phyloP scores from a whole-genome alignment of 805 yeast genomes.

The Lipomyces yamanashiensis region DNA sequence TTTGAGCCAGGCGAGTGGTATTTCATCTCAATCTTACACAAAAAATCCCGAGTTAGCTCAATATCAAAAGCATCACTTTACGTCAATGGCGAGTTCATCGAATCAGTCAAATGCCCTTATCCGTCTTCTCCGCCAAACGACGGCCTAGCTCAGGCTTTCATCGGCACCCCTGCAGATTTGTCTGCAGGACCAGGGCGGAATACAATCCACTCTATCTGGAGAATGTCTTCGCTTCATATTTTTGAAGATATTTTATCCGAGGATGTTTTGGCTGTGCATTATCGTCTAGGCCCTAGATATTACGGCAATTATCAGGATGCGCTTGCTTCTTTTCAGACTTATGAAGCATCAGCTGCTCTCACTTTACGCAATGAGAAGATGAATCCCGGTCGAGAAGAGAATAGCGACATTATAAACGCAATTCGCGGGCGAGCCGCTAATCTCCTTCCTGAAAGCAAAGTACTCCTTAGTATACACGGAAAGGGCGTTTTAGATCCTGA shows the following conservation, averaged over 20 bases:
- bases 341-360: constrained; percentile 39
- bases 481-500: constrained; percentile 27
- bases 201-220: constrained; percentile 28
- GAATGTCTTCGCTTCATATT: constrained; percentile 34
- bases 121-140: constrained; percentile 38
- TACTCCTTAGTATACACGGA: constrained; percentile 36
- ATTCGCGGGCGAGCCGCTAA: constrained; percentile 37
- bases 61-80: constrained; percentile 38
- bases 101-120: constrained; percentile 38
- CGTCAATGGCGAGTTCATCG: constrained; percentile 38
- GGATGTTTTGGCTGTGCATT: constrained; percentile 37
- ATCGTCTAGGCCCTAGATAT: constrained; percentile 39
- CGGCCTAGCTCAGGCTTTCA: constrained; percentile 30
- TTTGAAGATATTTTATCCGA: constrained; percentile 36
- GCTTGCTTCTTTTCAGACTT: constrained; percentile 39
- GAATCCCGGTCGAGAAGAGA: constrained; percentile 28
- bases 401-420: constrained; percentile 36
- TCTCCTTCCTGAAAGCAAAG: constrained; percentile 33
- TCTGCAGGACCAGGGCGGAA: constrained; percentile 27
- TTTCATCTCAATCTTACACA: constrained; percentile 36
- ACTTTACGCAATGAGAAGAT: constrained; percentile 35
- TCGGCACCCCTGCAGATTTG: constrained; percentile 36
- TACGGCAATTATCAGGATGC: constrained; percentile 40
- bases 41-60: constrained; percentile 35
- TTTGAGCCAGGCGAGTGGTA: constrained; percentile 38